Base-by-base conservation (phyloP, 805 yeast genomes). In the Kluyveromyces siamensis region DNA sequence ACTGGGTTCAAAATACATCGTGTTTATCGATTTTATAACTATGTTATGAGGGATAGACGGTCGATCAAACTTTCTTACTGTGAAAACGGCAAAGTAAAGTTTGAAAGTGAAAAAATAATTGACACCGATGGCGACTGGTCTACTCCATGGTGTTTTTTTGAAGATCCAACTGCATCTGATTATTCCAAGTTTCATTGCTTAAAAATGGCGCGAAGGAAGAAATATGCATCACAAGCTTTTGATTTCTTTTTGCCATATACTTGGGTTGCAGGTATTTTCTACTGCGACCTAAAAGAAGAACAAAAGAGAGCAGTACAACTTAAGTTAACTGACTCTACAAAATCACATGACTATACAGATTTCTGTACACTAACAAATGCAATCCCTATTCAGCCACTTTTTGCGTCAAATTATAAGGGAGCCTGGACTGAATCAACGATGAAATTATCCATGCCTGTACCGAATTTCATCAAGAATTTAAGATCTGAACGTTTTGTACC, bases 211-310 rank as follows among this genome's bases (percentile, higher is more conserved):
- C 71, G 89, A 54, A 69, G 81, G 40, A 72, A 74, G 52, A 72
- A 75, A 53, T 81, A 76, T 55, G 76, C 78, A 0, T 60, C 59
- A 11, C 66, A 79, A 45, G 62, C 71, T 27, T 45, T 72, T 10
- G 70, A 75, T 1, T 57, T 79, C 7, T 80, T 71, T 56, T 65
- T 77, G 14, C 87, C 88, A 0, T 67, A 72, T 17, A 73, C 80
- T 0, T 76, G 77, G 65, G 76, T 84, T 2, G 91, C 90, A 6
- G 88, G 81, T 0, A 54, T 84, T 2, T 84, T 73, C 60, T 72
- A 72, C 48, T 80, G 85, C 55, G 64, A 72, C 11, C 49, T 74
- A 1, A 56, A 72, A 2, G 49, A 57, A 17, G 63, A 57, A 1
- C 54, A 53, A 6, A 71, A 68, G 48, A 36, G 18, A 41, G 50